phyloP scores from a whole-genome alignment of 2,329 filamentous ascomycete genomes.

The Aspergillus glaucus region DNA sequence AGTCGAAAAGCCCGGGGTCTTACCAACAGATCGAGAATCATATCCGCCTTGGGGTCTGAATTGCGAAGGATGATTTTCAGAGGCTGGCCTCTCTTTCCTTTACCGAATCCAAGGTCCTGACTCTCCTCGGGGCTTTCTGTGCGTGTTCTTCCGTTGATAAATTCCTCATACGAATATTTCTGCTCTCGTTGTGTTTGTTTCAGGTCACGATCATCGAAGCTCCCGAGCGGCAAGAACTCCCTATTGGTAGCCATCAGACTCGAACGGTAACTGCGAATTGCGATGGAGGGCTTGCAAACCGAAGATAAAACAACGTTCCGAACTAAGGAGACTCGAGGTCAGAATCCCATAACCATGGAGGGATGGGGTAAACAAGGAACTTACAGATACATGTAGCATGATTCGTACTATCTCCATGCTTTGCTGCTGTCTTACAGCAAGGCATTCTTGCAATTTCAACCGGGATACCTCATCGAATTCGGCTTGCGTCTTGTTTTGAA shows the following conservation, averaged over 20 bases:
- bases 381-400: conserved; percentile 42
- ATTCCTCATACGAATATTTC: conserved; percentile 22
- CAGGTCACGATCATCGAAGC: conserved; percentile 28
- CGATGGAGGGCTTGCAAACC: conserved; percentile 14
- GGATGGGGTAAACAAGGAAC: conserved; percentile 11
- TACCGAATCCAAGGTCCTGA: conserved; percentile 12
- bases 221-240: conserved; percentile 29
- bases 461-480: conserved; percentile 6
- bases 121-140: conserved; percentile 1
- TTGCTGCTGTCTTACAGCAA: conserved; percentile 34
- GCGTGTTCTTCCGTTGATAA: conserved; percentile 16
- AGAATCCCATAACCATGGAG: conserved; percentile 2
- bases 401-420: conserved; percentile 45
- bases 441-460: conserved; percentile 6
- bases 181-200: conserved; percentile 19
- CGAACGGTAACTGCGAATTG: neutral
- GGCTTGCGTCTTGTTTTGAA: conserved; percentile 9
- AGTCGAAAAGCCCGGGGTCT: conserved; percentile 5
- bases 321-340: conserved; percentile 19
- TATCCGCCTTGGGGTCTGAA: conserved; percentile 36
- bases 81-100: conserved; percentile 23
- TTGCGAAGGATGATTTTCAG: conserved; percentile 37
- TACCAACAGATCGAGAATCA: conserved; percentile 45
- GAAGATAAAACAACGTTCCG: conserved; percentile 30
- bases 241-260: conserved; percentile 16